These are phyloP conservation scores for Kodamaea hsintzibuensis DNA, from an alignment of 805 yeast species.

Conservation along the genomic window DNA sequence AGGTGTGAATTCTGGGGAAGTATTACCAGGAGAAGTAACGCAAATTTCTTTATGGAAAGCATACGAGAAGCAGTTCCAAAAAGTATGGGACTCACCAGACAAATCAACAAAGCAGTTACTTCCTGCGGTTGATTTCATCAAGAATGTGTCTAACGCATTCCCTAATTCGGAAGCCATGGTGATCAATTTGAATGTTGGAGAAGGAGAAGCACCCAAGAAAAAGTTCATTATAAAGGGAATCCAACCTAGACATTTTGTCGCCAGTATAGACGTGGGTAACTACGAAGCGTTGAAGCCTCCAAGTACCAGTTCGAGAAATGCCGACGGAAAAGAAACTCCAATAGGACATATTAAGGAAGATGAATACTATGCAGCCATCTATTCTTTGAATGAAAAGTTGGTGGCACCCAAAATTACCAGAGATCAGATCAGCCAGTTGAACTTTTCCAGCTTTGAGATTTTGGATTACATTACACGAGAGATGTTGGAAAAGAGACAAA, in stretches of 20 bases:
- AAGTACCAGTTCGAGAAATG: slow-evolving; percentile 10
- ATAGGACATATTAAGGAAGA: slow-evolving; percentile 39
- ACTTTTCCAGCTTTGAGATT: slow-evolving; percentile 33
- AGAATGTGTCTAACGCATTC: slow-evolving; percentile 88
- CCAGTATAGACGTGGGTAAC: slow-evolving; percentile 45
- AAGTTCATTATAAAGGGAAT: slow-evolving; percentile 93
- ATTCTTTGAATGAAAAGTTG: slow-evolving; percentile 22
- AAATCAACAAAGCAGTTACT: slow-evolving; percentile 47
- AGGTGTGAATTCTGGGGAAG: slow-evolving; percentile 13
- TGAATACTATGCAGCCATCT: slow-evolving; percentile 31
- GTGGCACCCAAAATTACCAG: slow-evolving; percentile 15
- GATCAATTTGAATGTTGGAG: slow-evolving; percentile 53
- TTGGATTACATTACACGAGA: slow-evolving; percentile 31
- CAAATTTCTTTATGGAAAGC: slow-evolving; percentile 96
- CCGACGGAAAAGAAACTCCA: slow-evolving; percentile 20
- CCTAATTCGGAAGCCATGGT: slow-evolving; percentile 93
- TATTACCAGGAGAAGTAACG: slow-evolving; percentile 72
- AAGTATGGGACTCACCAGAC: slow-evolving; percentile 46
- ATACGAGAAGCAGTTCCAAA: slow-evolving; percentile 83
- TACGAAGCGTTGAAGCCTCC: slow-evolving; percentile 41
- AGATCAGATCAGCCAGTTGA: slow-evolving; percentile 13
- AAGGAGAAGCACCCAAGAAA: slow-evolving; percentile 51
- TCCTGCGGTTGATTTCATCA: slow-evolving; percentile 96
- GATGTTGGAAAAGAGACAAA: slow-evolving; percentile 24
- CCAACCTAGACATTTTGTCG: slow-evolving; percentile 73